These are phyloP conservation scores for Pseudozyma sp. DNA, from an alignment of 1,284 basidiomycete genomes.

Conservation along the genomic window DNA sequence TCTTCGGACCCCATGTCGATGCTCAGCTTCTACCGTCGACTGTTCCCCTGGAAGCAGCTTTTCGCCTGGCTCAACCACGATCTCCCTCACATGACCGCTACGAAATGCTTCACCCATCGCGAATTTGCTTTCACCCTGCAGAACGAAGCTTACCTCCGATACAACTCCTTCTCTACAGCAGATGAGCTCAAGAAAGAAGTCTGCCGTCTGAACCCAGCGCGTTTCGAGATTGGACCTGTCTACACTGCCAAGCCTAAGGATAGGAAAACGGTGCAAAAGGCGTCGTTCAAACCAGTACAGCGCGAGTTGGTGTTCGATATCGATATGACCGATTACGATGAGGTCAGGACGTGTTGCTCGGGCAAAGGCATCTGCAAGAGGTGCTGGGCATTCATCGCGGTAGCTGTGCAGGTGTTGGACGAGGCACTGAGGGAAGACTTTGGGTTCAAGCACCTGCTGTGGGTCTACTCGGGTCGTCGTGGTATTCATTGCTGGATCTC, in stretches of 20 bases:
- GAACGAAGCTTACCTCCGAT: conserved; percentile 90
- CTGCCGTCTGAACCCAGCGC: conserved; percentile 69
- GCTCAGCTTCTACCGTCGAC: conserved; percentile 87
- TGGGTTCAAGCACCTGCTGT: conserved; percentile 82
- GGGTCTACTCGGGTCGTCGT: conserved; percentile 98
- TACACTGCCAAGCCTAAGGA: conserved; percentile 92
- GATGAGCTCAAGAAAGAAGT: conserved; percentile 92
- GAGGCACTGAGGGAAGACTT: conserved; percentile 82
- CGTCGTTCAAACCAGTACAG: conserved; percentile 80
- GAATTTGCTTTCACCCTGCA: conserved; percentile 97
- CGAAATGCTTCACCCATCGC: conserved; percentile 73
- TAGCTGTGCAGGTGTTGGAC: conserved; percentile 91
- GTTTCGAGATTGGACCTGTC: conserved; percentile 96
- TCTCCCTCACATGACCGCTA: conserved; percentile 75
- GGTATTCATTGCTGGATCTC: conserved; percentile 99
- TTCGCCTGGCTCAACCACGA: conserved; percentile 96
- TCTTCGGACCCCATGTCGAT: conserved; percentile 77
- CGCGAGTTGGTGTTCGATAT: conserved; percentile 99
- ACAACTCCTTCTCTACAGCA: conserved; percentile 86
- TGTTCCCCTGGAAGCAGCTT: conserved; percentile 94
- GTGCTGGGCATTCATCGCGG: conserved; percentile 95
- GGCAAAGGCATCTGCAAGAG: conserved; percentile 89
- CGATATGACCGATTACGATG: conserved; percentile 99
- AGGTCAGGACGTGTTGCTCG: conserved; percentile 92
- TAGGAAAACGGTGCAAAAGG: conserved; percentile 83